phyloP scores from a whole-genome alignment of 306 rosid species.

The Lithocarpus polystachyus region DNA sequence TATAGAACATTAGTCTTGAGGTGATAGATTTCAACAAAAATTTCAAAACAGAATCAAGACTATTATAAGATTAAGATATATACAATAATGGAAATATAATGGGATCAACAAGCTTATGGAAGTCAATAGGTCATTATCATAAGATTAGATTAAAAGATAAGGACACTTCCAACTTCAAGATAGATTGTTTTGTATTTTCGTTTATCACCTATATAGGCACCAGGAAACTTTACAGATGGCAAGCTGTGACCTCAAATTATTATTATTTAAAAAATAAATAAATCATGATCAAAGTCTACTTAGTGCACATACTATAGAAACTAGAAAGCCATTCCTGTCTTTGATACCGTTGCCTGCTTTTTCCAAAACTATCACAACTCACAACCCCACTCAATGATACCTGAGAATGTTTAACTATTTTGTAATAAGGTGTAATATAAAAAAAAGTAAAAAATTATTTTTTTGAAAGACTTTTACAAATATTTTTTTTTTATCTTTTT shows the following conservation, averaged over 20 bases:
- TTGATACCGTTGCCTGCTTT: constrained; percentile 8
- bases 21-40: constrained; percentile 7
- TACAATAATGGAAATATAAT: background rate
- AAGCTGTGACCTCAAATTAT: constrained; percentile 7
- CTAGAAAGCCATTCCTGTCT: constrained; percentile 1
- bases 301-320: constrained; percentile 5
- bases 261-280: background rate
- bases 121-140: background rate
- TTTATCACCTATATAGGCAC: background rate
- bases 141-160: background rate
- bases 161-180: background rate
- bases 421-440: too few relatives aligned
- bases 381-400: too few relatives aligned
- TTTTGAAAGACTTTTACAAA: too few relatives aligned
- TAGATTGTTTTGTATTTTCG: background rate
- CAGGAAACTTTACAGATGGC: background rate
- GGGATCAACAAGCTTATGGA: background rate
- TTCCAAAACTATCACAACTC: background rate
- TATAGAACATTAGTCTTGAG: background rate
- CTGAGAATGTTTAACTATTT: too few relatives aligned
- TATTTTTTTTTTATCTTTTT: too few relatives aligned
- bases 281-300: background rate
- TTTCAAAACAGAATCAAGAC: background rate
- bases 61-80: background rate
- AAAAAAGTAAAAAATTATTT: too few relatives aligned